A percentile compares a stretch with the other conserved stretches of the same genome.
These are phyloP conservation scores for Alternaria sp. DNA, from an alignment of 2,329 filamentous ascomycete genomes.

Conservation along the genomic window DNA sequence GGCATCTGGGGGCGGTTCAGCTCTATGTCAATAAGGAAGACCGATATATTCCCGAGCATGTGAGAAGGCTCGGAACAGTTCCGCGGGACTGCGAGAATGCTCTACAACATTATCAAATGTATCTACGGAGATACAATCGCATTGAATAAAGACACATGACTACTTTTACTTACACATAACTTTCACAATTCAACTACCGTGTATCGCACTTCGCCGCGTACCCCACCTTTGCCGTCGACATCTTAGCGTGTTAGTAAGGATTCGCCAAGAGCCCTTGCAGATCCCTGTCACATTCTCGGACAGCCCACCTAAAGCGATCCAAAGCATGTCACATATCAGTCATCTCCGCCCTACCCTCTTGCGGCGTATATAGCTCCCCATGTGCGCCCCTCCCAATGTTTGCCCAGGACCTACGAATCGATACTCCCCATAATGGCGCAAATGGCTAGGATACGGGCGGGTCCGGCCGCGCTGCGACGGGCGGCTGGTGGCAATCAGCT, in stretches of 20 bases:
- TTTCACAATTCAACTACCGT: neutral
- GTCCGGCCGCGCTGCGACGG: conserved; percentile 28
- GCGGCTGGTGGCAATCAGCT: conserved; percentile 30
- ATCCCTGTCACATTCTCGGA: conserved; percentile 15
- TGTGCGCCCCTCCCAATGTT: conserved; percentile 36
- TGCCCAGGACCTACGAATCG: conserved; percentile 18
- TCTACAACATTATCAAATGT: too few relatives aligned
- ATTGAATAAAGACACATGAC: too few relatives aligned
- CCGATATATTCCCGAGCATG: too few relatives aligned
- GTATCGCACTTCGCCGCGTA: neutral
- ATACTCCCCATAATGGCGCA: conserved; percentile 35
- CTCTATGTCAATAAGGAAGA: too few relatives aligned
- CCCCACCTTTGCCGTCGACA: conserved; percentile 5
- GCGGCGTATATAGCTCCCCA: conserved; percentile 29
- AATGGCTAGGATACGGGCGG: conserved; percentile 40
- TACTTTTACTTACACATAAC: neutral
- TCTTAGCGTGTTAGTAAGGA: too few relatives aligned
- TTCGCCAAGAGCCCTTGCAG: conserved; percentile 6
- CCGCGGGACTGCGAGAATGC: neutral
- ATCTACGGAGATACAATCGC: too few relatives aligned
- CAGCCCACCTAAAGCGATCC: conserved; percentile 7
- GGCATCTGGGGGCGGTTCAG: too few relatives aligned
- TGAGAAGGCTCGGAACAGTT: neutral
- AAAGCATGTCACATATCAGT: conserved; percentile 17
- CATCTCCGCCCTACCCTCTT: conserved; percentile 16